phyloP scores from a whole-genome alignment of 2,329 filamentous ascomycete species.

The Sporothrix schenckii region DNA sequence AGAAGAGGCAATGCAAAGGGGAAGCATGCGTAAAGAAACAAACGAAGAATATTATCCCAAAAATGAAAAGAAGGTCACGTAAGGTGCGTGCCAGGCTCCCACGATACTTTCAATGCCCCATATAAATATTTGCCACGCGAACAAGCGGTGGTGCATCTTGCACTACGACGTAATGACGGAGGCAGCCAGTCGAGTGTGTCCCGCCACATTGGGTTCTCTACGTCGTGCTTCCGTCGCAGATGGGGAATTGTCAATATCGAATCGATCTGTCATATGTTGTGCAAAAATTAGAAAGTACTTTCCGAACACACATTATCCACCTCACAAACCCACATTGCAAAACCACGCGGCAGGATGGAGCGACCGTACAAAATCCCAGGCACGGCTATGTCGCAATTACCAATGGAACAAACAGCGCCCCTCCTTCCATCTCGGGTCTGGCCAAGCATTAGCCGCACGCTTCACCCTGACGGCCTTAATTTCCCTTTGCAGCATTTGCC shows the following conservation, averaged over 20 bases:
- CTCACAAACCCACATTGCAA: neutral
- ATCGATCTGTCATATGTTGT: neutral
- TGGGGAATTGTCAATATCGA: constrained; percentile 13
- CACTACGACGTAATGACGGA: too few species aligned
- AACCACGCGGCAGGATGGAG: constrained; percentile 15
- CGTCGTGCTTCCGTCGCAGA: neutral
- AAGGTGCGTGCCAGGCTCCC: too few species aligned
- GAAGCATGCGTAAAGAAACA: neutral
- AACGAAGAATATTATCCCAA: neutral
- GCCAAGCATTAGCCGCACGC: neutral
- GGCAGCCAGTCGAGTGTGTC: too few species aligned
- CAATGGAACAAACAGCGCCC: constrained; percentile 6
- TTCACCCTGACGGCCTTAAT: neutral
- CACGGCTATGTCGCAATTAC: too few species aligned
- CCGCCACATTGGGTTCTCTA: too few species aligned
- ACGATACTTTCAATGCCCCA: neutral
- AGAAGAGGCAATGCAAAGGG: constrained; percentile 1
- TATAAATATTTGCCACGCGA: neutral
- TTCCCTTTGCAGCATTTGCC: neutral
- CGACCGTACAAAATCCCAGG: constrained; percentile 7
- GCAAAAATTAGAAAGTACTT: too few species aligned
- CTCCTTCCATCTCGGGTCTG: constrained; percentile 1
- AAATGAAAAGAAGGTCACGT: neutral
- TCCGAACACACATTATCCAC: neutral
- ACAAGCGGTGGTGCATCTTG: neutral